phyloP scores from a whole-genome alignment of 192 early-diverging fungal species.

The Pilobolus umbonatus region DNA sequence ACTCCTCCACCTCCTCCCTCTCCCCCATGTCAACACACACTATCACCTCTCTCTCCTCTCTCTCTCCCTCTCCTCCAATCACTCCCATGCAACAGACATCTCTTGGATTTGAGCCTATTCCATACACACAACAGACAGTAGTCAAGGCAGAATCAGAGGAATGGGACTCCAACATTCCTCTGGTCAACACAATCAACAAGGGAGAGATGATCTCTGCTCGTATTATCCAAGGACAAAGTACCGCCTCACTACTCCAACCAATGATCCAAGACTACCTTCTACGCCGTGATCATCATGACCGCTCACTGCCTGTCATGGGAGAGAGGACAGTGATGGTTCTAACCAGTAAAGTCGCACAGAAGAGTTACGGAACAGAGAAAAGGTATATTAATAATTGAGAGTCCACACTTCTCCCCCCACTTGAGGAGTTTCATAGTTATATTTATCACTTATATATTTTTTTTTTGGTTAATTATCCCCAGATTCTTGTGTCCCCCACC shows the following conservation, averaged over 20 bases:
- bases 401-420: not conserved
- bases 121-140: slow-evolving; percentile 10
- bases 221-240: slow-evolving; percentile 2
- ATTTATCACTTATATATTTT: not conserved
- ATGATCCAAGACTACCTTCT: slow-evolving; percentile 46
- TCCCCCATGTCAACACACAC: slow-evolving; percentile 8
- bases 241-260: slow-evolving; percentile 12
- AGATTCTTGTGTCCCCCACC: slow-evolving; percentile 80
- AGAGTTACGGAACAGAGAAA: slow-evolving; percentile 93
- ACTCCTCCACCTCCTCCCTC: not conserved
- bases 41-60: slow-evolving; percentile 9
- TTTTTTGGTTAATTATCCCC: not conserved
- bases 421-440: too few species aligned
- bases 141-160: slow-evolving; percentile 1
- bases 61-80: slow-evolving; percentile 27
- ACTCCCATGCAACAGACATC: slow-evolving; percentile 19
- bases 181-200: not conserved
- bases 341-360: slow-evolving; percentile 86
- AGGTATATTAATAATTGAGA: slow-evolving; percentile 43
- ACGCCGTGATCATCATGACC: slow-evolving; percentile 23
- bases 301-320: slow-evolving; percentile 33
- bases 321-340: slow-evolving; percentile 71
- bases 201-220: not conserved
- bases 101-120: slow-evolving; percentile 12
- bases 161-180: slow-evolving; percentile 10